These are phyloP conservation scores for Chrysosporium queenslandicum DNA, from an alignment of 2,329 filamentous ascomycete species.

Conservation along the genomic window DNA sequence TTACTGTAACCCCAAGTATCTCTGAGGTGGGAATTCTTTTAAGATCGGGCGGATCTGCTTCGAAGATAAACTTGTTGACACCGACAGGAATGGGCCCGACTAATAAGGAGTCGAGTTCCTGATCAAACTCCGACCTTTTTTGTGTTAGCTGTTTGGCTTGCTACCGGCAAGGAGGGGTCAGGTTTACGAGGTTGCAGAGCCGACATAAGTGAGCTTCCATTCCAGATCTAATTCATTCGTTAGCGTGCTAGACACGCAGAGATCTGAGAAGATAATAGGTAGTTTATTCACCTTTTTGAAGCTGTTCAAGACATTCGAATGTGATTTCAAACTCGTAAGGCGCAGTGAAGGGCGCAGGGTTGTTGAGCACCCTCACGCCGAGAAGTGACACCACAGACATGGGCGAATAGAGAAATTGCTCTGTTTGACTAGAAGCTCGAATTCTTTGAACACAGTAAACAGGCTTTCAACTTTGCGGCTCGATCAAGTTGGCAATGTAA, in stretches of 20 bases:
- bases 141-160: constrained; percentile 16
- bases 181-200: constrained; percentile 86
- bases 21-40: constrained; percentile 86
- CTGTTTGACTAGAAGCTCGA: neutral
- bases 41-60: constrained; percentile 85
- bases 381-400: constrained; percentile 97
- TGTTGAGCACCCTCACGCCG: constrained; percentile 92
- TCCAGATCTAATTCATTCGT: constrained; percentile 61
- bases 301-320: constrained; percentile 89
- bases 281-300: constrained; percentile 65
- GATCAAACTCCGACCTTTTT: constrained; percentile 81
- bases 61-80: constrained; percentile 97
- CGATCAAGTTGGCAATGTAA: neutral
- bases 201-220: constrained; percentile 98
- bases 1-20: constrained; percentile 92
- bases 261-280: neutral
- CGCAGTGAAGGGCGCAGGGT: constrained; percentile 86
- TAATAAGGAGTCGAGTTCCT: constrained; percentile 92
- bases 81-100: constrained; percentile 96
- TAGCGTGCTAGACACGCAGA: constrained; percentile 14
- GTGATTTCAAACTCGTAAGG: constrained; percentile 97
- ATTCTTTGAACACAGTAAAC: neutral
- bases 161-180: constrained; percentile 6
- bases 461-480: neutral
- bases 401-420: constrained; percentile 13